Conservation (phyloP, 192 early-diverging fungal genomes). For the Backusella westeae region DNA sequence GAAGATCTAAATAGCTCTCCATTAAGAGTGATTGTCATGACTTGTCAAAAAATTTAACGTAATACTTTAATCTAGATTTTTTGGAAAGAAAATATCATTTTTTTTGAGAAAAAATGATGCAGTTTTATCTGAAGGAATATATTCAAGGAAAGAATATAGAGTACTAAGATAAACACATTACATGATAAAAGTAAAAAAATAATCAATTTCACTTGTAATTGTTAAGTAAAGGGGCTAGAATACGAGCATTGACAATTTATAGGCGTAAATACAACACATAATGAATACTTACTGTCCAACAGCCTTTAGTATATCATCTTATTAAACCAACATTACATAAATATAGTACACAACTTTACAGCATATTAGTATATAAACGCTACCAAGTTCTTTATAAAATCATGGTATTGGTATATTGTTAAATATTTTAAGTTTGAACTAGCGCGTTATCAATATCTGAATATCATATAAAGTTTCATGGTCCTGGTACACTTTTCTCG, state of each 20-base stretch:
- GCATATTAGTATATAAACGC: no score
- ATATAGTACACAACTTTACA: no score
- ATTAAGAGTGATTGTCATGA: not conserved
- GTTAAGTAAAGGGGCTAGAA: not conserved
- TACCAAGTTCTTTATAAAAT: not conserved
- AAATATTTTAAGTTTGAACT: not conserved
- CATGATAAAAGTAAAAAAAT: not conserved
- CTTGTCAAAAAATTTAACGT: not conserved
- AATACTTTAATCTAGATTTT: not conserved
- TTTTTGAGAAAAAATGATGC: not conserved
- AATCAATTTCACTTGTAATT: not conserved
- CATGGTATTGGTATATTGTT: not conserved
- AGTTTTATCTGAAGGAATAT: no score
- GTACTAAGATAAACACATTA: not conserved
- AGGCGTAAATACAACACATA: not conserved
- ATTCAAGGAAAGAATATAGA: not conserved
- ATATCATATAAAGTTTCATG: not conserved
- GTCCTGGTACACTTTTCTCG: not conserved
- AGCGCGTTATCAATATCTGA: not conserved
- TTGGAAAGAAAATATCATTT: not conserved
- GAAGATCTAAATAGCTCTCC: not conserved
- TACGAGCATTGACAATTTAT: no score
- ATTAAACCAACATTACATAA: no score
- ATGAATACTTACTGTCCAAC: not conserved
- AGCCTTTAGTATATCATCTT: no score